These are phyloP conservation scores for Aspergillus aculeatinus DNA, from an alignment of 2,329 filamentous ascomycete genomes.

Conservation along the genomic window DNA sequence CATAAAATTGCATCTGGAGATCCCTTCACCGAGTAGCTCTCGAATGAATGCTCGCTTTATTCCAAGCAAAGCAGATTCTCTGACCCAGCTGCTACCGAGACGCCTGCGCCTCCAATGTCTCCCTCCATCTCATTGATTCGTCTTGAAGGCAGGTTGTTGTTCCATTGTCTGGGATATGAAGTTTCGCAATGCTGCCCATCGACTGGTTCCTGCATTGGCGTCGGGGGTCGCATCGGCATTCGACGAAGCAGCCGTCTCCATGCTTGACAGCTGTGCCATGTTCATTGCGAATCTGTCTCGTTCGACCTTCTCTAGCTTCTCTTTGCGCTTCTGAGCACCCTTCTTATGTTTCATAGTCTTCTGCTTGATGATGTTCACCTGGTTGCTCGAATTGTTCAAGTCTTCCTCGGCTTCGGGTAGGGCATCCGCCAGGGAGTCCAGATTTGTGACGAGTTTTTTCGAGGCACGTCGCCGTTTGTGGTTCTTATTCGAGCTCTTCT, in stretches of 20 bases:
- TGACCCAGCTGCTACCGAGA: background rate
- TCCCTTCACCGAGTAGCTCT: background rate
- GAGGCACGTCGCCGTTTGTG: slow-evolving; percentile 66
- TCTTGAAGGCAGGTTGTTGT: slow-evolving; percentile 73
- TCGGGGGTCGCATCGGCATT: slow-evolving; percentile 16
- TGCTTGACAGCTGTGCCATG: slow-evolving; percentile 68
- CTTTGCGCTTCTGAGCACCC: slow-evolving; percentile 80
- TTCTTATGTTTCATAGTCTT: slow-evolving; percentile 72
- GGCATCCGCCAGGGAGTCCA: slow-evolving; percentile 76
- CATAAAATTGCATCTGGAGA: background rate
- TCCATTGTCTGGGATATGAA: slow-evolving; percentile 90
- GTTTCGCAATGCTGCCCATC: slow-evolving; percentile 78
- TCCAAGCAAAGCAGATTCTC: background rate
- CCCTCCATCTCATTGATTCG: slow-evolving; percentile 22
- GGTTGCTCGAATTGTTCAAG: slow-evolving; percentile 46
- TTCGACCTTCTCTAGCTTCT: slow-evolving; percentile 75
- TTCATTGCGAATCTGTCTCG: slow-evolving; percentile 81
- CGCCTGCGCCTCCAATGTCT: background rate
- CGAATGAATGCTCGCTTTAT: background rate
- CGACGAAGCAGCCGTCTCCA: slow-evolving; percentile 31
- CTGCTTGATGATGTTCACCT: slow-evolving; percentile 69
- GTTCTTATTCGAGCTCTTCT: slow-evolving; percentile 58
- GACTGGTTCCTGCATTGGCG: slow-evolving; percentile 50
- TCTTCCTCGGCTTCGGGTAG: slow-evolving; percentile 63
- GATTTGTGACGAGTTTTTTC: slow-evolving; percentile 74